Evolutionary conservation across 148 eudicot genomes (phyloP).

Genomic region (Diospyros lotus): DNA sequence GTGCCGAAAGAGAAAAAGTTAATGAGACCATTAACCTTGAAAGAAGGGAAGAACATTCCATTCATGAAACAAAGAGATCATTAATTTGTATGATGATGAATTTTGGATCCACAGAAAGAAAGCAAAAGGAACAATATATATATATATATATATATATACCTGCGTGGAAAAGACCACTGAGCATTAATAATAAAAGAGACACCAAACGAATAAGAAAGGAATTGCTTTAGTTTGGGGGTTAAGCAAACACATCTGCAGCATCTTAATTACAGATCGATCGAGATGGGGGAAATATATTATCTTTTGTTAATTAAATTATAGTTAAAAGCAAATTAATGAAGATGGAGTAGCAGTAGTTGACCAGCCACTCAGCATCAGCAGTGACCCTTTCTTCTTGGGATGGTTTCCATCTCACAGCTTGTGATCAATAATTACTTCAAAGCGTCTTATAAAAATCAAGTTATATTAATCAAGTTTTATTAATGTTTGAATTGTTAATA

Average conservation of each 20-base stretch:
- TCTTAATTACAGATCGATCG: not conserved
- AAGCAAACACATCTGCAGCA: constrained; percentile 1
- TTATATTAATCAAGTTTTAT: too few relatives aligned
- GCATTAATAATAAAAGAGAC: not conserved
- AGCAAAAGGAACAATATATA: constrained; percentile 10
- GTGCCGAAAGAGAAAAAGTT: constrained; percentile 13
- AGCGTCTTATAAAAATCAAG: not conserved
- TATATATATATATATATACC: too few relatives aligned
- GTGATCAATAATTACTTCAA: not conserved
- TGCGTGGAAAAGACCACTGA: not conserved
- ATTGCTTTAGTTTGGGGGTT: constrained; percentile 5
- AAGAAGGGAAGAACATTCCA: constrained; percentile 20
- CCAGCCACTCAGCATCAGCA: not conserved
- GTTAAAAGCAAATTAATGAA: not conserved
- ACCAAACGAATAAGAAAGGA: constrained; percentile 13
- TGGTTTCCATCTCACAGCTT: not conserved
- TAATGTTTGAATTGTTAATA: too few relatives aligned
- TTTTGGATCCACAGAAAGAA: not conserved
- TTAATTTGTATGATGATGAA: too few relatives aligned
- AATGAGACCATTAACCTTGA: constrained; percentile 13
- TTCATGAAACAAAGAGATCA: constrained; percentile 4
- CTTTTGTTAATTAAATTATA: too few relatives aligned
- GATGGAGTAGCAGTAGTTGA: not conserved
- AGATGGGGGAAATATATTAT: too few relatives aligned
- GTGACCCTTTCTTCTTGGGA: not conserved